Evolutionary conservation across 2,329 filamentous ascomycete species (phyloP).

Genomic region (Huntiella omanensis): DNA sequence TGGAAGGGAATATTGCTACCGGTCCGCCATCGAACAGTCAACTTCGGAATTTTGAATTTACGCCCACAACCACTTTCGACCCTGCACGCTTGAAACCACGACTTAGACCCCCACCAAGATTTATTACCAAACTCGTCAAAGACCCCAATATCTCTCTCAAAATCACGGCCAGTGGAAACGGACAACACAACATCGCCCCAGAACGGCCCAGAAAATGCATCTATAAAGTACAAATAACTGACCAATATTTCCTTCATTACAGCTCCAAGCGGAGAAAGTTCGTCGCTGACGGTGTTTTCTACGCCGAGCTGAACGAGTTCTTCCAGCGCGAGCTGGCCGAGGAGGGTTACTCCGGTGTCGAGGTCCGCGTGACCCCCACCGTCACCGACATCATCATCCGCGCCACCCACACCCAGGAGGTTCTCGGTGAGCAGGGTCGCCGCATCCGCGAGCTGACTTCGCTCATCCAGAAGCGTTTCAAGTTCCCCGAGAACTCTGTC

Average conservation of each 20-base stretch:
- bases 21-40: no score
- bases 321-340: slow-evolving; percentile 99
- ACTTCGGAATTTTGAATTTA: no score
- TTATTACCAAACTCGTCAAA: no score
- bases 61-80: no score
- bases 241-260: slow-evolving; percentile 14
- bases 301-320: slow-evolving; percentile 99
- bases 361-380: slow-evolving; percentile 98
- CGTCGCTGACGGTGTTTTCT: slow-evolving; percentile 98
- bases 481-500: slow-evolving; percentile 99
- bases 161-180: background rate
- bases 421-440: slow-evolving; percentile 98
- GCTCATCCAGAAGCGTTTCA: slow-evolving; percentile 99
- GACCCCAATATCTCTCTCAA: background rate
- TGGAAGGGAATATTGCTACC: no score
- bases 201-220: background rate
- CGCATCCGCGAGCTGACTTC: slow-evolving; percentile 99
- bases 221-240: slow-evolving; percentile 3
- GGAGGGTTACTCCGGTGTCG: slow-evolving; percentile 99
- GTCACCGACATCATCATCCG: slow-evolving; percentile 99
- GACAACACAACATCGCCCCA: background rate
- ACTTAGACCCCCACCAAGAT: background rate
- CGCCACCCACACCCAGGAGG: slow-evolving; percentile 99
- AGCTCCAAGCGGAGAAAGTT: slow-evolving; percentile 91
- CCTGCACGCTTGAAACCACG: no score